Evolutionary conservation across 176 grass and related monocot species (phyloP), one percentile per base, ranked within the genome.

Genomic region (Echinochloa phyllopogon): DNA sequence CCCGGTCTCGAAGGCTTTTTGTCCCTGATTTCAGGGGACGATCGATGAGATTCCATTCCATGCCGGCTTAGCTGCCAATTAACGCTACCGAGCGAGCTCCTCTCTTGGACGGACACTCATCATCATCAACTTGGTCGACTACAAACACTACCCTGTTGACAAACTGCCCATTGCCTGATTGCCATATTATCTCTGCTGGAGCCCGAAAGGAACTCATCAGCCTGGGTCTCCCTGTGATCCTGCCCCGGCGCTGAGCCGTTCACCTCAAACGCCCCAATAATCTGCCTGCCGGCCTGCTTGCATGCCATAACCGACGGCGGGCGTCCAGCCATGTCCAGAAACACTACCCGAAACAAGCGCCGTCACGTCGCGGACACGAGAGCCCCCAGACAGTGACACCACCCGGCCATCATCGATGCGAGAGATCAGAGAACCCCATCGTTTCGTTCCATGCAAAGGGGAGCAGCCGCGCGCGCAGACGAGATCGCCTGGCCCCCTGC

Each of bases 11-110:
- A 21, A 17, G 79, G 62, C 62, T 87, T 82, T 76, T 82, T 27
- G 47, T 24, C 65, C 79, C 3, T 25, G 86, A 82, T 87, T 87
- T 77, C 79, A 87, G 86, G 79, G 39, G 42, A 23, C 18, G 79
- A 69, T 57, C 63, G 43, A 8, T 8, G 57, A 10, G 56, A 48
- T 73, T 21, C 75, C 38, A 48, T 73, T 21, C 75, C 38, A 55
- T 1, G 45, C 16, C 57, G 18, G 17, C 18, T 80, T 59, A 61
- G n/a, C 76, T 65, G 27, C 39, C 38, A 24, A 47, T 74, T 64
- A 37, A 41, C 60, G 66, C 61, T 42, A 81, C 16, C 3, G 11
- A 48, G 2, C 8, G 69, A 33, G 20, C 68, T 25, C 72, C 15
- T 8, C 36, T 4, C 23, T 68, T 72, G 72, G 55, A 70, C 43